These are phyloP conservation scores for Nothophoma quercina DNA, from an alignment of 2,329 filamentous ascomycete species.

Conservation along the genomic window DNA sequence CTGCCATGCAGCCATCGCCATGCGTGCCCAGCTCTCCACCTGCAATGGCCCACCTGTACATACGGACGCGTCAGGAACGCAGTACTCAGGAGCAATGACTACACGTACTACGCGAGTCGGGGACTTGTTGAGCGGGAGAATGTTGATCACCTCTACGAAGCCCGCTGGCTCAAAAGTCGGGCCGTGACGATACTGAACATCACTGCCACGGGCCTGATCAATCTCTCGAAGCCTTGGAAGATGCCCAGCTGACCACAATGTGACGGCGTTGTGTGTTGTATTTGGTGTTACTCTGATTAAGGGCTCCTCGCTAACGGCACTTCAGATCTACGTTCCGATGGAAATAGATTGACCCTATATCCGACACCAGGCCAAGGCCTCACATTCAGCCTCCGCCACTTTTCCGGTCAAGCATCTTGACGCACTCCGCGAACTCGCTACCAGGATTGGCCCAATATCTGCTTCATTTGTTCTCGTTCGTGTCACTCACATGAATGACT, in stretches of 20 bases:
- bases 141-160: neutral
- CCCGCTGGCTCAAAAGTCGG: neutral
- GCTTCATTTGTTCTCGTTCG: slow-evolving; percentile 23
- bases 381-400: slow-evolving; percentile 9
- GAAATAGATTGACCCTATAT: slow-evolving; percentile 27
- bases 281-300: slow-evolving; percentile 1
- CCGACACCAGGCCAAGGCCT: slow-evolving; percentile 3
- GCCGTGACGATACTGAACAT: neutral
- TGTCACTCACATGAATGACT: neutral
- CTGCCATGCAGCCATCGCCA: too few relatives aligned
- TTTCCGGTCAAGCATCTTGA: slow-evolving; percentile 12
- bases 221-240: neutral
- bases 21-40: too few relatives aligned
- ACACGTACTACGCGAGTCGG: neutral
- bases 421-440: slow-evolving; percentile 1
- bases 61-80: neutral
- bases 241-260: slow-evolving; percentile 4
- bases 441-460: slow-evolving; percentile 20
- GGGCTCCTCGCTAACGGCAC: slow-evolving; percentile 29
- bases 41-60: too few relatives aligned
- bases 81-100: neutral
- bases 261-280: neutral
- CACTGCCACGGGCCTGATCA: neutral
- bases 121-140: too few relatives aligned
- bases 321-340: slow-evolving; percentile 21